A percentile compares a stretch with the other conserved stretches of the same genome.
Conservation (phyloP, 1,284 basidiomycete species). For the Boletus mariae region DNA sequence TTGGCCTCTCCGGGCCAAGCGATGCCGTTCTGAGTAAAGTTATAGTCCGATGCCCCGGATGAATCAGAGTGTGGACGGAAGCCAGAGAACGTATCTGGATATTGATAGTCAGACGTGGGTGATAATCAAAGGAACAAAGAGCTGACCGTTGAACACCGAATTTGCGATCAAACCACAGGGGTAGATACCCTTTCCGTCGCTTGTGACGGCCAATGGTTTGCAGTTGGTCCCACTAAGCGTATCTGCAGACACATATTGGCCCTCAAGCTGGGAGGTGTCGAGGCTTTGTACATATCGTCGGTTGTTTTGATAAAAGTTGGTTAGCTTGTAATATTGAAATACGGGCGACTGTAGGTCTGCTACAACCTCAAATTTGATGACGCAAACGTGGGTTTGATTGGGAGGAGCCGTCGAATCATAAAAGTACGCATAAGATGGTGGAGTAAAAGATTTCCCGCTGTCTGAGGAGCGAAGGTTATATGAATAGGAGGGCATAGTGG, state of each 20-base stretch:
- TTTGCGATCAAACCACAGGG: slow-evolving; percentile 98
- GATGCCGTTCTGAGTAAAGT: slow-evolving; percentile 79
- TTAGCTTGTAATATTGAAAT: slow-evolving; percentile 95
- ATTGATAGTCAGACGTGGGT: not conserved
- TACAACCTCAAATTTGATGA: slow-evolving; percentile 81
- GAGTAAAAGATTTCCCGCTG: slow-evolving; percentile 41
- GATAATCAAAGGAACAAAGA: not conserved
- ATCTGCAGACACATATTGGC: slow-evolving; percentile 54
- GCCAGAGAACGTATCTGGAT: slow-evolving; percentile 73
- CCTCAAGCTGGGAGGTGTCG: slow-evolving; percentile 82
- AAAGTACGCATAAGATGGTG: slow-evolving; percentile 71
- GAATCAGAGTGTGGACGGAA: slow-evolving; percentile 57
- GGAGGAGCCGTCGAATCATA: slow-evolving; percentile 45
- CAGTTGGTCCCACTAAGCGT: slow-evolving; percentile 76
- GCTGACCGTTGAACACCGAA: slow-evolving; percentile 91
- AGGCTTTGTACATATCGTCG: slow-evolving; percentile 95
- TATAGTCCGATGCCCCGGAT: slow-evolving; percentile 57
- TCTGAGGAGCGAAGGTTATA: slow-evolving; percentile 70
- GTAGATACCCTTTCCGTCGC: slow-evolving; percentile 64
- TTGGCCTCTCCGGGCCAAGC: slow-evolving; percentile 93
- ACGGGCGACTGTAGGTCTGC: slow-evolving; percentile 74
- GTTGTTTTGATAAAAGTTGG: slow-evolving; percentile 98
- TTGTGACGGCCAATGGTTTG: slow-evolving; percentile 74
- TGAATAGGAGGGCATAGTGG: slow-evolving; percentile 64
- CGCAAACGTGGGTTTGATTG: slow-evolving; percentile 58